Evolutionary conservation across 192 early-diverging fungal species (phyloP), one percentile per base, ranked within the genome.

Genomic region (Coemansia aciculifera): DNA sequence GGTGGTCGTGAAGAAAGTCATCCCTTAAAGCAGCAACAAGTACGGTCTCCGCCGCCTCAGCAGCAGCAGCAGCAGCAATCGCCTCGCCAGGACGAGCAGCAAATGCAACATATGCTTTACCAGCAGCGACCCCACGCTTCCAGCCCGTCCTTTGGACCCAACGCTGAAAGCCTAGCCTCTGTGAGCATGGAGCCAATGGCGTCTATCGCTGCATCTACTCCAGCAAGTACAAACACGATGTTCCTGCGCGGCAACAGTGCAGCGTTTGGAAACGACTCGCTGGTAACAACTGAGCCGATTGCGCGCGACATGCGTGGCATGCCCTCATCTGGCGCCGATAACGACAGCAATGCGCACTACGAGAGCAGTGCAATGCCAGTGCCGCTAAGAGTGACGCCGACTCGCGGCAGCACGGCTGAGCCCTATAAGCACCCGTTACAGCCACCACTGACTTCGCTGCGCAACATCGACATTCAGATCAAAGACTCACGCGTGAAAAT

Each of bases 401-500:
- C 27, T 19, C 59, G 17, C 3, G 13, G n/a, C 37, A 60, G 9
- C 21, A 23, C 37, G 19, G 8, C 37, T 36, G 59, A 60, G 34
- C 36, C 34, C 59, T 37, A 60, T 37, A 60, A 24, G 37, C 59
- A 60, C 37, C 64, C 69, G 3, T 27, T 52, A 2, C 63, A 64
- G 32, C 67, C 73, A 11, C 74, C 74, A 40, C 82, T 86, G 60
- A 69, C 69, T 39, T 84, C 81, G 11, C 70, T 74, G 52, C 78
- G 83, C 38, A 78, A 77, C 48, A 70, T 87, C 31, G 67, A 73
- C 51, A 66, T 90, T 19, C 67, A 78, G 61, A 85, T 90, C 36
- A 81, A 75, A 46, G 85, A 83, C 52, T 87, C 87, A 6, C 66
- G 79, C 6, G 69, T 95, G 65, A 90, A 85, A 73, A 81, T 87